Evolutionary conservation across 768 basidiomycete species (phyloP), one percentile per base, ranked within the genome.

Genomic region (Trametes cingulata): DNA sequence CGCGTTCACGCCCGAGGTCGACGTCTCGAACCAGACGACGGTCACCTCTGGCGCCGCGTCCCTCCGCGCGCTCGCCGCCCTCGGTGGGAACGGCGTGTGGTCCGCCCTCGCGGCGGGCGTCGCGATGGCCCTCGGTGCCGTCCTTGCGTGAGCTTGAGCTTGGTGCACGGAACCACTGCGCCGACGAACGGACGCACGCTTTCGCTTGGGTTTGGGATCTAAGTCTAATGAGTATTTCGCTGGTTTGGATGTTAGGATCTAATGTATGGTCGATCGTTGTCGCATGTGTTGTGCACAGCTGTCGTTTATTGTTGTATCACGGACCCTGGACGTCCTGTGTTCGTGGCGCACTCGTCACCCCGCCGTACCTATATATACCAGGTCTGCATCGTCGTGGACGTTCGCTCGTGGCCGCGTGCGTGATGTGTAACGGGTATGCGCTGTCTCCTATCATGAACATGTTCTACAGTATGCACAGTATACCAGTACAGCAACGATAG

Each of bases 1-100:
- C 7, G 65, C 76, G 25, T 68, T 81, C 57, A 80, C 77, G 0
- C 89, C 89, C 0, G 72, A 74, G 10, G 76, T 91, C 58, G 67
- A 75, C 0, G 82, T 84, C 68, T 84, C 84, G 59, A 90, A 90
- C 67, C 71, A 76, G 46, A 81, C 84, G 6, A 65, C 85, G 48
- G 68, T 87, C 27, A 56, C 22, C 20, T 83, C 81, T 64, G 82
- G 80, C 49, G 81, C 80, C 4, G 67, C 68, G 51, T 33, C 29
- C 19, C 54, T 37, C 13, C 36, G 54, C 35, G 46, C 45, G 51
- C 36, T 40, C 41, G 35, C 49, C 19, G 20, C 12, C 29, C 13
- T 35, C 50, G 33, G 8, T 29, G 40, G 25, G 33, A 19, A n/a
- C 12, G 20, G 33, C 17, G 48, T 52, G 42, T 58, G 56, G 52